phyloP scores from a whole-genome alignment of 2,329 filamentous ascomycete genomes.

The Dactylellina sp. region DNA sequence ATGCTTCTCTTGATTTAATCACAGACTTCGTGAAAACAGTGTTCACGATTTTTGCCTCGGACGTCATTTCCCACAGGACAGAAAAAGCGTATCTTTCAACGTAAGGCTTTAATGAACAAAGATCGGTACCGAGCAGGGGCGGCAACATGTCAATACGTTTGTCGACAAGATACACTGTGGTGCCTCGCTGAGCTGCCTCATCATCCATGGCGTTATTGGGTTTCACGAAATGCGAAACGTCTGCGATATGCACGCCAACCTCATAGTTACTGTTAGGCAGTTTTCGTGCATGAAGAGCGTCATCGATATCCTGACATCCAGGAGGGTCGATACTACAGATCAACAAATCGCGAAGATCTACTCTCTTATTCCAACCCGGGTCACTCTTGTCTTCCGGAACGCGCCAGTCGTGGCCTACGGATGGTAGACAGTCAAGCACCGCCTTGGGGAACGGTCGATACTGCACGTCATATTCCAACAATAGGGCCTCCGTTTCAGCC shows the following conservation, averaged over 20 bases:
- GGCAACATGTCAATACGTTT: conserved; percentile 99
- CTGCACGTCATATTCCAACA: conserved; percentile 96
- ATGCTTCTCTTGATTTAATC: conserved; percentile 94
- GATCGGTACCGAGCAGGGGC: conserved; percentile 91
- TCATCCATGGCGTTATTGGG: conserved; percentile 97
- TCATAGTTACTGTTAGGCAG: conserved; percentile 94
- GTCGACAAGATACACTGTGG: conserved; percentile 96
- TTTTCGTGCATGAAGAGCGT: conserved; percentile 86
- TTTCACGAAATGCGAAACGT: conserved; percentile 99
- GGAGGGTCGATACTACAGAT: conserved; percentile 98
- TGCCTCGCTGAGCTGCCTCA: conserved; percentile 92
- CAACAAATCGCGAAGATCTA: conserved; percentile 84
- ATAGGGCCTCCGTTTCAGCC: conserved; percentile 94
- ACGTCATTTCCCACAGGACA: conserved; percentile 86
- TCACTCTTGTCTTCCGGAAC: conserved; percentile 84
- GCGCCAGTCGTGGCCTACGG: conserved; percentile 92
- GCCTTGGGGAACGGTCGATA: conserved; percentile 97
- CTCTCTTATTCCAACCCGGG: conserved; percentile 85
- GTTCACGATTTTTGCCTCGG: conserved; percentile 84
- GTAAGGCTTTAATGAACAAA: conserved; percentile 96
- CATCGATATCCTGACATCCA: conserved; percentile 97
- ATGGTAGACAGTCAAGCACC: conserved; percentile 90
- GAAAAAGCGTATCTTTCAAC: conserved; percentile 94
- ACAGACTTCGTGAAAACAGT: conserved; percentile 97
- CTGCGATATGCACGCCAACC: conserved; percentile 97